These are phyloP conservation scores for Fusarium longipes DNA, from an alignment of 2,329 filamentous ascomycete genomes.

Conservation along the genomic window DNA sequence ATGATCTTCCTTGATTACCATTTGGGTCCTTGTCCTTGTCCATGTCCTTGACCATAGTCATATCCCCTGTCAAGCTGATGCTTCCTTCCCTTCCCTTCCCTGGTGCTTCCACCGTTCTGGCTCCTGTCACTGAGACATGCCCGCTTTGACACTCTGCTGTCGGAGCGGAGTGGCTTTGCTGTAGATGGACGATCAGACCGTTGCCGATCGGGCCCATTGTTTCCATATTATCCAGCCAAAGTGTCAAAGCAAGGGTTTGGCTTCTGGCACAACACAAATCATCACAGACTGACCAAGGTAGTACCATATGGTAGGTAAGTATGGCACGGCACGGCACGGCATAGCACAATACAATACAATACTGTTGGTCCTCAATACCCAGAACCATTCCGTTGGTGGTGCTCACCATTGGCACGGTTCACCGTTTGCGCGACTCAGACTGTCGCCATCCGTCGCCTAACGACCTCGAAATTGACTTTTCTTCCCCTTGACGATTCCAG, in stretches of 20 bases:
- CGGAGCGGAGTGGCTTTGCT: conserved; percentile 14
- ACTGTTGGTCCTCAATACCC: background rate
- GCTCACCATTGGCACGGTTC: background rate
- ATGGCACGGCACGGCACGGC: no score
- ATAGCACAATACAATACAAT: background rate
- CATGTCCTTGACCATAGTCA: background rate
- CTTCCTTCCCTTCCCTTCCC: conserved; percentile 13
- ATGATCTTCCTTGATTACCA: conserved; percentile 31
- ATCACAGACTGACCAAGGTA: background rate
- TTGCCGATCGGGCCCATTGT: conserved; percentile 37
- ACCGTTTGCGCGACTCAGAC: conserved; percentile 27
- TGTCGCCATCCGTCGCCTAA: background rate
- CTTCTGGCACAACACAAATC: background rate
- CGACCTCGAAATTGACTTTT: background rate
- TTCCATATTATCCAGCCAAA: background rate
- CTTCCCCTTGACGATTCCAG: conserved; percentile 7
- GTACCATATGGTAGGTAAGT: no score
- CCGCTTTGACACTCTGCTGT: conserved; percentile 5
- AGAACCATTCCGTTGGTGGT: background rate
- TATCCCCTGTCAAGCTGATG: conserved; percentile 35
- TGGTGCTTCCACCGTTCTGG: conserved; percentile 39
- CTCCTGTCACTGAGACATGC: conserved; percentile 29
- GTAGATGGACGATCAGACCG: conserved; percentile 21
- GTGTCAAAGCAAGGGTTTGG: background rate
- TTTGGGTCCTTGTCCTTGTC: conserved; percentile 16